Evolutionary conservation across 495 filamentous ascomycete species (phyloP).

Genomic region (Aspergillus bridgeri): DNA sequence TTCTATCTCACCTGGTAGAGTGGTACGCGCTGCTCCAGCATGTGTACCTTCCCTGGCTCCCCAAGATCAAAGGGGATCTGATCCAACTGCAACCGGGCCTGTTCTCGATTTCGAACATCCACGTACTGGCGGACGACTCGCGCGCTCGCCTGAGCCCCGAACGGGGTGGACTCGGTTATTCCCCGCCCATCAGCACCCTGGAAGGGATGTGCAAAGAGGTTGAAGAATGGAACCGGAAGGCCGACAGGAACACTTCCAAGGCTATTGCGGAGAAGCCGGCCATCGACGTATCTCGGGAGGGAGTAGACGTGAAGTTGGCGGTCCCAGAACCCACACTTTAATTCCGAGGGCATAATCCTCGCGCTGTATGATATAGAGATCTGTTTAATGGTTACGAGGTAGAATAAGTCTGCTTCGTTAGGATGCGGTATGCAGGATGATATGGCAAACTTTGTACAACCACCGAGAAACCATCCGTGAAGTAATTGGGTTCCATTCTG

Average conservation of each 20-base stretch:
- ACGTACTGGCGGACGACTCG: constrained; percentile 46
- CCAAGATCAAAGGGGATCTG: constrained; percentile 38
- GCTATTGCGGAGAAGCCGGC: constrained; percentile 10
- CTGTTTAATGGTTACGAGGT: too few relatives aligned
- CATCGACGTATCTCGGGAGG: neutral
- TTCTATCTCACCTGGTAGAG: constrained; percentile 49
- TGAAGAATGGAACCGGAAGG: constrained; percentile 17
- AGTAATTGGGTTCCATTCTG: neutral
- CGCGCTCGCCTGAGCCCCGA: constrained; percentile 38
- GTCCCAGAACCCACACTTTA: neutral
- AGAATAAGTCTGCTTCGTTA: too few relatives aligned
- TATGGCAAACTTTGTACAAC: too few relatives aligned
- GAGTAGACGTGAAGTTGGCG: constrained; percentile 1
- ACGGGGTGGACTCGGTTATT: constrained; percentile 51
- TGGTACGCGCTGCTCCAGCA: constrained; percentile 45
- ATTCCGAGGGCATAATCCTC: neutral
- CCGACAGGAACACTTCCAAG: constrained; percentile 13
- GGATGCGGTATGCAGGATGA: too few relatives aligned
- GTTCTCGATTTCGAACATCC: constrained; percentile 49
- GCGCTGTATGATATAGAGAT: neutral
- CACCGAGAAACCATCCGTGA: neutral
- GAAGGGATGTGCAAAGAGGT: constrained; percentile 54
- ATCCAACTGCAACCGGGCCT: constrained; percentile 51
- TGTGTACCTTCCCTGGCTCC: constrained; percentile 41
- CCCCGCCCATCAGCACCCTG: constrained; percentile 47